Evolutionary conservation across 352 stramenopile genomes (phyloP).

Genomic region (Pythium rhizo-oryzae): DNA sequence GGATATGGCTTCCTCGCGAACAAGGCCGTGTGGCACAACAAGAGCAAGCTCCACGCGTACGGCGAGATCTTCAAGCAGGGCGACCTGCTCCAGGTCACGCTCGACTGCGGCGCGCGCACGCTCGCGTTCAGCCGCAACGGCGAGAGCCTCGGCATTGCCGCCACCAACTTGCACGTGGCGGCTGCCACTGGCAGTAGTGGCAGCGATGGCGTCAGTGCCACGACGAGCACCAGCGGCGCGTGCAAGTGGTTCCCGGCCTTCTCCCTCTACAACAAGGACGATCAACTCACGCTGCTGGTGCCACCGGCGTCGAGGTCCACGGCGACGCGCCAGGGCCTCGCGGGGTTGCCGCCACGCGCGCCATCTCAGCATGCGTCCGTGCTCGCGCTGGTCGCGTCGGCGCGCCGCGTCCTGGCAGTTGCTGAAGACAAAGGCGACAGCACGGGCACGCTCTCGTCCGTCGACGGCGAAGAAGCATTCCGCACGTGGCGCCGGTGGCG

Average conservation of each 20-base stretch:
- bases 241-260: conserved; percentile 88
- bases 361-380: conserved; percentile 46
- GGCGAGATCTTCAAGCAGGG: conserved; percentile 92
- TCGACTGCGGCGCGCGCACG: conserved; percentile 84
- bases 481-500: conserved; percentile 16
- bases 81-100: conserved; percentile 83
- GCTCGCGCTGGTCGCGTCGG: conserved; percentile 27
- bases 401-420: not conserved
- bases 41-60: conserved; percentile 87
- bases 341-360: conserved; percentile 1
- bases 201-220: not conserved
- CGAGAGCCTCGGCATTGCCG: conserved; percentile 82
- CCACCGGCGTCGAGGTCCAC: conserved; percentile 17
- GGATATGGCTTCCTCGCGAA: conserved; percentile 92
- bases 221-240: not conserved
- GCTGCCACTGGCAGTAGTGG: not conserved
- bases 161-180: conserved; percentile 59
- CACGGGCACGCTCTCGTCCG: not conserved
- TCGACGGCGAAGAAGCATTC: not conserved
- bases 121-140: conserved; percentile 89
- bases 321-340: not conserved
- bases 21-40: conserved; percentile 94
- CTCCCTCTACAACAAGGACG: conserved; percentile 93
- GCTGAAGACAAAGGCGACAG: too few relatives aligned
- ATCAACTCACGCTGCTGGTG: conserved; percentile 78